These are phyloP conservation scores for Neurospora crassa DNA, from an alignment of 2,329 filamentous ascomycete genomes.

Conservation along the genomic window DNA sequence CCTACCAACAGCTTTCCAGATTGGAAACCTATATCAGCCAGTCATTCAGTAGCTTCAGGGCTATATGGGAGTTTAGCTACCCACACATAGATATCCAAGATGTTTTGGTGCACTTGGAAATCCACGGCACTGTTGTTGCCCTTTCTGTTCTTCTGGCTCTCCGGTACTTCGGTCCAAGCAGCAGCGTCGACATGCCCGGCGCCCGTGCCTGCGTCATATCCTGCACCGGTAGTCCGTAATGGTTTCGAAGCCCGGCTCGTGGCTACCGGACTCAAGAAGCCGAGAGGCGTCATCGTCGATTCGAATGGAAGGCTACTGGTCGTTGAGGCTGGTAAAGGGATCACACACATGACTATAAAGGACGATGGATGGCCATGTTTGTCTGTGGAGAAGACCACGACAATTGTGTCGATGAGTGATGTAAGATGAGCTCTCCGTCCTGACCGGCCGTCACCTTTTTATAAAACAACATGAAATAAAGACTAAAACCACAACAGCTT, in stretches of 20 bases:
- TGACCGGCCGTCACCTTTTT: neutral
- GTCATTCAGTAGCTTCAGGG: neutral
- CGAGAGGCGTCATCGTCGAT: slow-evolving; percentile 38
- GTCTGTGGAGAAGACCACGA: slow-evolving; percentile 26
- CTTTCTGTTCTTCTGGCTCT: neutral
- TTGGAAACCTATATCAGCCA: neutral
- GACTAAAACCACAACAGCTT: slow-evolving; percentile 26
- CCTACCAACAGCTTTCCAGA: neutral
- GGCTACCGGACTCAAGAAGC: slow-evolving; percentile 24
- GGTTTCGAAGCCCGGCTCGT: slow-evolving; percentile 28
- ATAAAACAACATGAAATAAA: neutral
- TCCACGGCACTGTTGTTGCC: neutral
- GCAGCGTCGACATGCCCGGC: neutral
- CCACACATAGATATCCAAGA: neutral
- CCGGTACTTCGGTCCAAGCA: neutral
- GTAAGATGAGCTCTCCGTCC: slow-evolving; percentile 20
- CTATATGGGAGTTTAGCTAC: neutral
- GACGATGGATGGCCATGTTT: slow-evolving; percentile 34
- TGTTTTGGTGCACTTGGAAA: neutral
- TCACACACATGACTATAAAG: slow-evolving; percentile 30
- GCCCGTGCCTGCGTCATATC: slow-evolving; percentile 12
- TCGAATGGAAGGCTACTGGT: slow-evolving; percentile 34
- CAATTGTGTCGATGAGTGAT: slow-evolving; percentile 25
- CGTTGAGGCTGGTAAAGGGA: slow-evolving; percentile 32
- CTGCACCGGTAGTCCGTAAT: slow-evolving; percentile 20